These are phyloP conservation scores for Eudorina sp. DNA, from an alignment of 139 green algal genomes.

Conservation along the genomic window DNA sequence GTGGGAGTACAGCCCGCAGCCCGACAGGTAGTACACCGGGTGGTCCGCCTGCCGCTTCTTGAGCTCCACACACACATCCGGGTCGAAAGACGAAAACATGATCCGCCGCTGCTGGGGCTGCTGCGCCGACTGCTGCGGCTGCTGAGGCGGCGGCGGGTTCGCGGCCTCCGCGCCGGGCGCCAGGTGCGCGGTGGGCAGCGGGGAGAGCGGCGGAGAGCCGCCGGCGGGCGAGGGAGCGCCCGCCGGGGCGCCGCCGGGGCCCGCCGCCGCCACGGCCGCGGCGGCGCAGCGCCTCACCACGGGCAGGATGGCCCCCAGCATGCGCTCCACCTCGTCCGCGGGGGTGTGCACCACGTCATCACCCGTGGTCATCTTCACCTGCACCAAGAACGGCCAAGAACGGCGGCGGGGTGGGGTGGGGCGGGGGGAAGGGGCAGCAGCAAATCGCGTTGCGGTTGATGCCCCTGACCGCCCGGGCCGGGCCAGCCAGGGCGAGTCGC, in stretches of 20 bases:
- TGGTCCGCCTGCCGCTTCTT: constrained; percentile 55
- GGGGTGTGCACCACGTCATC: constrained; percentile 67
- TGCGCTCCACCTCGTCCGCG: constrained; percentile 72
- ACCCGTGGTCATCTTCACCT: constrained; percentile 86
- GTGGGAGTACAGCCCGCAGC: constrained; percentile 72
- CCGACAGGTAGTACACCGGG: constrained; percentile 87
- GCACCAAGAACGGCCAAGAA: background rate
- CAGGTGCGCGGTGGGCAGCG: constrained; percentile 4
- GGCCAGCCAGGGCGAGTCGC: too few relatives aligned
- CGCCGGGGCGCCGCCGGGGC: background rate
- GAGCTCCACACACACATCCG: constrained; percentile 82
- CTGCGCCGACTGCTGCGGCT: background rate
- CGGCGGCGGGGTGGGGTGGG: too few relatives aligned
- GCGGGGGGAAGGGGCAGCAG: too few relatives aligned
- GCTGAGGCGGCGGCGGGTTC: background rate
- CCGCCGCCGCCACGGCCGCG: background rate
- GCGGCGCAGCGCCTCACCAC: constrained; percentile 13
- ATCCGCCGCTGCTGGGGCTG: constrained; percentile 52
- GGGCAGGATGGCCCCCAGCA: constrained; percentile 59
- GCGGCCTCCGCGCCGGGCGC: too few relatives aligned
- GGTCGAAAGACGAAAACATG: constrained; percentile 90
- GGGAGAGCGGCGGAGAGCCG: background rate
- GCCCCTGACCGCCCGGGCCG: too few relatives aligned
- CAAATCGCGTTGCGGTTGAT: too few relatives aligned
- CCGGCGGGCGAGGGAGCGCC: background rate